These are phyloP conservation scores for Hymenoscyphus scutula DNA, from an alignment of 2,329 filamentous ascomycete species.

Conservation along the genomic window DNA sequence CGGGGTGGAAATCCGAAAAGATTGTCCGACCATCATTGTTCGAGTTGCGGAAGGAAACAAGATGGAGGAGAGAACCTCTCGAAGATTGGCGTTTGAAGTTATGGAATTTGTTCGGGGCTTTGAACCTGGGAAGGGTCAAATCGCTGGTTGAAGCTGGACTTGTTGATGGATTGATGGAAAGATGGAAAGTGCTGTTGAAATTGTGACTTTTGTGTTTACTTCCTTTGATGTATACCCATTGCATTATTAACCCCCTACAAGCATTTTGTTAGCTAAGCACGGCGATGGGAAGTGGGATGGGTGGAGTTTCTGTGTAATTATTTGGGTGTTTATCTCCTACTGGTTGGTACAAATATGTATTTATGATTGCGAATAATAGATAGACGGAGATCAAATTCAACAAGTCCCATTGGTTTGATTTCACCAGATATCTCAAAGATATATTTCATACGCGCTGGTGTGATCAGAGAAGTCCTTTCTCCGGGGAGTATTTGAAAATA, in stretches of 20 bases:
- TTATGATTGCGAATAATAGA: not conserved
- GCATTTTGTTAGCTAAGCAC: not conserved
- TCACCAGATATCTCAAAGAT: too few species aligned
- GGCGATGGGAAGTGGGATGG: not conserved
- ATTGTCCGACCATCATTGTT: constrained; percentile 54
- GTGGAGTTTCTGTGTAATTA: not conserved
- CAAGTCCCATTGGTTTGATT: not conserved
- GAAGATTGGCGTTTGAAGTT: constrained; percentile 82
- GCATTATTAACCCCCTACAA: not conserved
- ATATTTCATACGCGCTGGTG: too few species aligned
- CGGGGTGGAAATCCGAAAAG: constrained; percentile 56
- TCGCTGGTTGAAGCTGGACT: not conserved
- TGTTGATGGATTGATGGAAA: not conserved
- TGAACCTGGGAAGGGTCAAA: constrained; percentile 22
- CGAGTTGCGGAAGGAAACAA: constrained; percentile 42
- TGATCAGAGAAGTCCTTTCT: too few species aligned
- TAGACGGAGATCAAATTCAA: not conserved
- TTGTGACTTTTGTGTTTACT: not conserved
- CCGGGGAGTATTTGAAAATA: too few species aligned
- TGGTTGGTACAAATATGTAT: not conserved
- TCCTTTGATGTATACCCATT: not conserved
- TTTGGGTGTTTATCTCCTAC: not conserved
- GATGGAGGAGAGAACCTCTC: constrained; percentile 67
- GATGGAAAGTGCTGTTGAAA: not conserved
- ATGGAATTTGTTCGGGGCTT: constrained; percentile 66